Evolutionary conservation across 2,329 filamentous ascomycete genomes (phyloP), one percentile per base, ranked within the genome.

Genomic region (Cytospora mali): DNA sequence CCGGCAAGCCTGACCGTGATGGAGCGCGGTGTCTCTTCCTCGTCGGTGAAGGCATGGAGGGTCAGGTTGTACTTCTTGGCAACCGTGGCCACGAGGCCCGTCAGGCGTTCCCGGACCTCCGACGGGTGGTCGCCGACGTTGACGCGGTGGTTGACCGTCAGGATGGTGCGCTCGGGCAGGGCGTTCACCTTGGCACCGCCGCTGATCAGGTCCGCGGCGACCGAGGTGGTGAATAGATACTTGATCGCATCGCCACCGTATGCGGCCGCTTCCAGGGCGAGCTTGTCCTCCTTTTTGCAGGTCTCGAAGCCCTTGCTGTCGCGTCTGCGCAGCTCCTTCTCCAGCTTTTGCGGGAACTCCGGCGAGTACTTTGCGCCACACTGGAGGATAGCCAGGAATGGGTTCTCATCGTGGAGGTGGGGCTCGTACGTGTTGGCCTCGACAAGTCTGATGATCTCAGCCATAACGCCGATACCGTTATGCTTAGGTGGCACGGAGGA

Each of bases 181-280:
- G 88, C 87, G 66, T 91, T 91, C 71, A 83, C 81, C 75, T 91
- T 91, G 53, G 84, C 79, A 0, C 88, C 88, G 1, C 88, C 88
- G 7, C 71, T 69, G 67, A 91, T 86, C 14, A 87, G 73, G 69
- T 89, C 86, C 0, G 87, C 81, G 0, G 88, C 84, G 33, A 84
- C 79, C 0, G 86, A 87, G 0, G 86, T 89, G 52, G 85, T 85
- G 64, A 90, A 80, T 27, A 84, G 77, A 69, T 84, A 89, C 52
- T 79, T 79, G 60, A 74, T 72, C 13, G 50, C 60, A 0, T 63
- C 61, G 3, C 61, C 61, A 3, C 61, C 57, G 71, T 75, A 72
- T 68, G 80, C 80, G n/a, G 80, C 79, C 0, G 80, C 78, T 68
- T 81, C 79, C 23, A 78, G 67, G 0, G 82, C 82, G 2, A 85